phyloP scores from a whole-genome alignment of 768 basidiomycete genomes.

The Termitomyces sp. region DNA sequence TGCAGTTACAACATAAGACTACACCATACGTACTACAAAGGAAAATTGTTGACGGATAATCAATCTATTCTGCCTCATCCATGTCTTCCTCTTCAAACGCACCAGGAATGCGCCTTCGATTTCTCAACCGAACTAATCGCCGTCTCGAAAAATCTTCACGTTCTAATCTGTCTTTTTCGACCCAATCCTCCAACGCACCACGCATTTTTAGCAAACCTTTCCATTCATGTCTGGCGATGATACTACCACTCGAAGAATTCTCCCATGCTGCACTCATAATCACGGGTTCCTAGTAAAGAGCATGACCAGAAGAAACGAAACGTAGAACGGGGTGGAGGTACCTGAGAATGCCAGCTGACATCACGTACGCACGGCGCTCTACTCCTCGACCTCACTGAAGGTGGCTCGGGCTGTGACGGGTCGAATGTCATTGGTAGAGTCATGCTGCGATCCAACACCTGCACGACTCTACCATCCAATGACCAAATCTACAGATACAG shows the following conservation, averaged over 20 bases:
- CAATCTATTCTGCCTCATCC: slow-evolving; percentile 10
- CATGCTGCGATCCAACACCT: slow-evolving; percentile 76
- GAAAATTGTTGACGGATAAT: not conserved
- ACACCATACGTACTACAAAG: not conserved
- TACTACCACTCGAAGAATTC: slow-evolving; percentile 55
- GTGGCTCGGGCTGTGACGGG: slow-evolving; percentile 58
- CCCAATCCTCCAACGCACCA: slow-evolving; percentile 67
- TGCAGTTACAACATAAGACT: not conserved
- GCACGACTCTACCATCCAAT: slow-evolving; percentile 81
- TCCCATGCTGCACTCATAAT: slow-evolving; percentile 94
- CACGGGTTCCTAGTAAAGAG: slow-evolving; percentile 61
- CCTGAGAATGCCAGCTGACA: slow-evolving; percentile 91
- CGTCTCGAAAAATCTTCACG: slow-evolving; percentile 15
- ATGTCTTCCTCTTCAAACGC: slow-evolving; percentile 14
- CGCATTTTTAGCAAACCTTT: slow-evolving; percentile 80
- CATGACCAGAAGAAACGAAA: not conserved
- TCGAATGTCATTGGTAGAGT: slow-evolving; percentile 67
- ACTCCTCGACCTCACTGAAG: slow-evolving; percentile 22
- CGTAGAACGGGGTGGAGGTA: slow-evolving; percentile 20
- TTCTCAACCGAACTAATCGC: slow-evolving; percentile 20
- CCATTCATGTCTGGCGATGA: slow-evolving; percentile 93
- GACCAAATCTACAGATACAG: slow-evolving; percentile 77
- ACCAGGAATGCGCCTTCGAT: slow-evolving; percentile 15
- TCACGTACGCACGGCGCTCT: slow-evolving; percentile 71
- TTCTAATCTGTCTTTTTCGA: slow-evolving; percentile 42